These are phyloP conservation scores for Lachancea meyersii DNA, from an alignment of 805 yeast species.

Conservation along the genomic window DNA sequence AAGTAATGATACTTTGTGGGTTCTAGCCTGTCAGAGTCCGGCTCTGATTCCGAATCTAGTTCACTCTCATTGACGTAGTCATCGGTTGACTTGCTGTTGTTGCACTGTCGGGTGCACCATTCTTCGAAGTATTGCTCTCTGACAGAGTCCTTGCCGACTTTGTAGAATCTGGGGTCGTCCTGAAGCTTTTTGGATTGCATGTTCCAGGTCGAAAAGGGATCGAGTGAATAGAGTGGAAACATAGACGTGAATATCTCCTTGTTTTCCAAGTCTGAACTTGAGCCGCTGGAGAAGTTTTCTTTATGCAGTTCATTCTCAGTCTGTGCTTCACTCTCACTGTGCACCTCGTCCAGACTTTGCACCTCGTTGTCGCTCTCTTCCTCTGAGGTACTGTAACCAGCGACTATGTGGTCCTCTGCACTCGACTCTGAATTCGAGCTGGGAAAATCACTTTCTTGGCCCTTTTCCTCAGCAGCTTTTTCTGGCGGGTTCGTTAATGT, in stretches of 20 bases:
- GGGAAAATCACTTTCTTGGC: conserved; percentile 1
- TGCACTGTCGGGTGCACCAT: conserved; percentile 37
- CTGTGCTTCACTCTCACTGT: conserved; percentile 11
- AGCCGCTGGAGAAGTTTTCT: too few species aligned
- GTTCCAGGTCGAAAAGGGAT: conserved; percentile 47
- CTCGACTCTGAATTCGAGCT: conserved; percentile 1
- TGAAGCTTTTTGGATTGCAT: conserved; percentile 37
- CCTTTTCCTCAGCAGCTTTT: not conserved
- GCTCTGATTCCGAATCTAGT: conserved; percentile 8
- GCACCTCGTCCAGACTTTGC: not conserved
- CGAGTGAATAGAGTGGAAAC: conserved; percentile 31
- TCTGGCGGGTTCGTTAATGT: not conserved
- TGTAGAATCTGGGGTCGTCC: conserved; percentile 38
- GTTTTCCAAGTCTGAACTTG: not conserved
- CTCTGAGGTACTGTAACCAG: conserved; percentile 20
- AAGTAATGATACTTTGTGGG: conserved; percentile 31
- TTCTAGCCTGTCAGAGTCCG: conserved; percentile 11
- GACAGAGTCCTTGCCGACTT: conserved; percentile 30
- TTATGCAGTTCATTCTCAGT: not conserved
- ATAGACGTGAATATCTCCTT: conserved; percentile 30
- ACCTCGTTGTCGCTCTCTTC: conserved; percentile 2
- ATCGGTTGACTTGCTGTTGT: conserved; percentile 4
- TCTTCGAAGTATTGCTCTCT: conserved; percentile 39
- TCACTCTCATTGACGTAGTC: conserved; percentile 16
- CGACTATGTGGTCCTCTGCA: conserved; percentile 8